Conservation (phyloP, 768 basidiomycete species). For the Glaciozyma antarctica region DNA sequence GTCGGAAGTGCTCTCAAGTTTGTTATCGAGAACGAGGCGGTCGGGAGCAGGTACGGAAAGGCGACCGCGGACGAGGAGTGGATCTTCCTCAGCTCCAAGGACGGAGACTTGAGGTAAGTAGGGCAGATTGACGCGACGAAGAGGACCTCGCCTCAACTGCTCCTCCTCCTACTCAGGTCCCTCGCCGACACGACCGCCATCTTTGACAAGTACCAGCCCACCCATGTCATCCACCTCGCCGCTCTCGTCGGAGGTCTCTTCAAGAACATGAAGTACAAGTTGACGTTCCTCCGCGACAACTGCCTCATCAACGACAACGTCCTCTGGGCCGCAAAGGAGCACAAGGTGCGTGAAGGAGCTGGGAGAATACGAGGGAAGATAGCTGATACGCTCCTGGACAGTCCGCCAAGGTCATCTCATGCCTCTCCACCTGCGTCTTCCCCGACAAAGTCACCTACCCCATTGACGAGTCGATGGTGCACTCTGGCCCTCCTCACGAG, state of each 20-base stretch:
- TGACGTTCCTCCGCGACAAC: slow-evolving; percentile 85
- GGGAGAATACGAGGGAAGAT: background rate
- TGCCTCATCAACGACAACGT: slow-evolving; percentile 92
- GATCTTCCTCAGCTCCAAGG: slow-evolving; percentile 69
- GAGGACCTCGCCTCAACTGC: background rate
- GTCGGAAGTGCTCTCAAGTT: slow-evolving; percentile 23
- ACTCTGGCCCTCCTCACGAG: slow-evolving; percentile 80
- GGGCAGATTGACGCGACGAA: background rate
- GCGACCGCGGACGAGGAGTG: slow-evolving; percentile 67
- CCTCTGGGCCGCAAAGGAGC: slow-evolving; percentile 61
- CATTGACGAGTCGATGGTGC: slow-evolving; percentile 84
- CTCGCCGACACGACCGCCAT: slow-evolving; percentile 24
- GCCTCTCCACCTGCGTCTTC: slow-evolving; percentile 94
- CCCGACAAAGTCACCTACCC: slow-evolving; percentile 92
- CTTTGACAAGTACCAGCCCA: slow-evolving; percentile 86
- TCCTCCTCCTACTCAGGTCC: slow-evolving; percentile 6
- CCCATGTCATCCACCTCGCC: slow-evolving; percentile 92
- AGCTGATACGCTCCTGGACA: slow-evolving; percentile 9
- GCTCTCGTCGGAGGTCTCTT: slow-evolving; percentile 91
- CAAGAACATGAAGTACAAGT: slow-evolving; percentile 92
- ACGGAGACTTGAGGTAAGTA: slow-evolving; percentile 71
- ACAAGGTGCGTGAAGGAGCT: slow-evolving; percentile 38
- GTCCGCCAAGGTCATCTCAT: slow-evolving; percentile 75
- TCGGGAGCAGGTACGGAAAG: slow-evolving; percentile 63
- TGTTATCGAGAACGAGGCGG: slow-evolving; percentile 65